Conservation (phyloP, 345 rosid species). For the Acer negundo region DNA sequence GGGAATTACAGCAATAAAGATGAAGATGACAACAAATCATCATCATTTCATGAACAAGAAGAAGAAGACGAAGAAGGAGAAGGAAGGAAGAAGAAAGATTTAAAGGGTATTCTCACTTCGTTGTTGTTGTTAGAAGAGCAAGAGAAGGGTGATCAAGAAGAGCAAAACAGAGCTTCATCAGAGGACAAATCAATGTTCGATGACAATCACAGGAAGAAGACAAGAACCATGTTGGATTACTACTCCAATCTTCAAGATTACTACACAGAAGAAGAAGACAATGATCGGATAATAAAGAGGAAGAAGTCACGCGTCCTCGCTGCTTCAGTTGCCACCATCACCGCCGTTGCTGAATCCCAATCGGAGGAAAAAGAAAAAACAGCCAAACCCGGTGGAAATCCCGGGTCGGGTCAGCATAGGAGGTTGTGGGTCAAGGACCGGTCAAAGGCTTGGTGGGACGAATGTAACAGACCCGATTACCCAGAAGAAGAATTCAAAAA, state of each 20-base stretch:
- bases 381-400: slow-evolving; percentile 13
- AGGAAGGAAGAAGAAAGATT: slow-evolving; percentile 35
- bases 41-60: background rate
- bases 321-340: slow-evolving; percentile 27
- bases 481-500: slow-evolving; percentile 80
- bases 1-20: slow-evolving; percentile 19
- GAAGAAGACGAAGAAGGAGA: background rate
- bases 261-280: slow-evolving; percentile 48
- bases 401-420: slow-evolving; percentile 55
- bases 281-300: slow-evolving; percentile 34
- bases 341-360: slow-evolving; percentile 29
- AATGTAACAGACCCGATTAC: slow-evolving; percentile 67
- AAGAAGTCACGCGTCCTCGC: slow-evolving; percentile 60
- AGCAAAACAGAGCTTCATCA: slow-evolving; percentile 32
- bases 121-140: slow-evolving; percentile 57
- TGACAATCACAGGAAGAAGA: slow-evolving; percentile 35
- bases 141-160: slow-evolving; percentile 50
- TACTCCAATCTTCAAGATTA: slow-evolving; percentile 36
- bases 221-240: slow-evolving; percentile 35
- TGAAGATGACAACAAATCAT: slow-evolving; percentile 24
- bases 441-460: slow-evolving; percentile 94
- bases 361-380: slow-evolving; percentile 6
- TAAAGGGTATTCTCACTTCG: slow-evolving; percentile 55
- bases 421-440: slow-evolving; percentile 93
- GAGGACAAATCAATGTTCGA: slow-evolving; percentile 53